Evolutionary conservation across 169 alveolate species (phyloP).

Genomic region (Toxoplasma gondii): DNA sequence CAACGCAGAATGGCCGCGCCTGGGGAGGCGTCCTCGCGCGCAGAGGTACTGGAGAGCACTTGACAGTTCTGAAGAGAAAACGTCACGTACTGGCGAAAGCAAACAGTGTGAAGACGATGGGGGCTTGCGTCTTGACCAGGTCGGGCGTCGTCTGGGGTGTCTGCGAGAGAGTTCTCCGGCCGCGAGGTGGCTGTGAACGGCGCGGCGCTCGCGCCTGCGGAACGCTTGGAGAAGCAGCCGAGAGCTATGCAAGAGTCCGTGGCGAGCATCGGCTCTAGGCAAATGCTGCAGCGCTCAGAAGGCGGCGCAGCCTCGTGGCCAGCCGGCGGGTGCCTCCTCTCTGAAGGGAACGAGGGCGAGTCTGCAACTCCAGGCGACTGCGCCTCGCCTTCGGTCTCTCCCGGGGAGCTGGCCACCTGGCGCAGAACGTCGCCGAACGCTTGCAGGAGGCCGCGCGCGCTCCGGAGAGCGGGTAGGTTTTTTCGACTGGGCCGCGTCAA

Average conservation of each 20-base stretch:
- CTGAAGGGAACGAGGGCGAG: neutral
- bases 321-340: neutral
- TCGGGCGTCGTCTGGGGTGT: neutral
- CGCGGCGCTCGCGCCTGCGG: neutral
- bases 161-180: neutral
- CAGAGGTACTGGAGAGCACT: neutral
- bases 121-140: no score
- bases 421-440: neutral
- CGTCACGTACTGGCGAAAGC: conserved; percentile 21
- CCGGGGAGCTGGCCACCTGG: neutral
- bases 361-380: neutral
- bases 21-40: neutral
- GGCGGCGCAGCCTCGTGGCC: neutral
- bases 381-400: neutral
- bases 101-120: neutral
- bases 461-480: neutral
- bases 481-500: neutral
- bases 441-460: neutral
- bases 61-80: conserved; percentile 9
- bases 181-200: neutral
- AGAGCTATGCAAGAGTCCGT: neutral
- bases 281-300: conserved; percentile 18
- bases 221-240: neutral
- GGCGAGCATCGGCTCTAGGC: conserved; percentile 35
- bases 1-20: conserved; percentile 1